Evolutionary conservation across 768 basidiomycete genomes (phyloP), one percentile per base, ranked within the genome.

Genomic region (Hypholoma fasciculare): DNA sequence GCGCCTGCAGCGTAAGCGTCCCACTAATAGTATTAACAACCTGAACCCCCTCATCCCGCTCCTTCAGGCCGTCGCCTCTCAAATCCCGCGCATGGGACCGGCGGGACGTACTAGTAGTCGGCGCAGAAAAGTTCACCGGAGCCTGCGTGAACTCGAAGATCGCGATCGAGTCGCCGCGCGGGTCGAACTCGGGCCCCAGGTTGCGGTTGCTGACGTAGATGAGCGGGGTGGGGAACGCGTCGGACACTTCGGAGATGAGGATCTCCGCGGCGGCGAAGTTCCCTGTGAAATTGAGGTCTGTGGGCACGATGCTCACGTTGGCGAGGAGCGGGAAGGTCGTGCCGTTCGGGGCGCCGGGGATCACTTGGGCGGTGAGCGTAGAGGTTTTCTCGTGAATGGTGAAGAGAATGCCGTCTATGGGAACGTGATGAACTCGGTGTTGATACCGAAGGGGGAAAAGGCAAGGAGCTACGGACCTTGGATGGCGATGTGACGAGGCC

Each of bases 191-290:
- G 67, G 46, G 74, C 65, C 39, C 73, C 61, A 19, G 72, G 68
- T 88, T 86, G 44, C 87, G 79, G 69, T 89, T 89, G 20, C 86
- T 86, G 5, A 75, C 77, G 67, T 88, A 89, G 61, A 88, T 79
- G 61, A 81, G 82, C 0, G 80, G 74, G n/a, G 64, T 69, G 1
- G 76, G 78, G 72, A 82, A 88, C 27, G 63, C 60, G 9, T 56
- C 37, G 0, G 78, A 78, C 1, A 78, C 72, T 26, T 72, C 63
- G 0, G 86, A 81, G 61, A 87, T 78, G 50, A 87, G 75, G 61
- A 88, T 80, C 65, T 88, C 87, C 4, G 75, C 86, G 1, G 79
- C 85, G 8, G 78, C 80, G 64, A 81, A 86, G 17, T 57, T 36
- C 27, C 53, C 57, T 5, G 63, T 66, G 43, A 59, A 30, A 3